Evolutionary conservation across 192 early-diverging fungal genomes (phyloP).

Genomic region (Backusella luteola): DNA sequence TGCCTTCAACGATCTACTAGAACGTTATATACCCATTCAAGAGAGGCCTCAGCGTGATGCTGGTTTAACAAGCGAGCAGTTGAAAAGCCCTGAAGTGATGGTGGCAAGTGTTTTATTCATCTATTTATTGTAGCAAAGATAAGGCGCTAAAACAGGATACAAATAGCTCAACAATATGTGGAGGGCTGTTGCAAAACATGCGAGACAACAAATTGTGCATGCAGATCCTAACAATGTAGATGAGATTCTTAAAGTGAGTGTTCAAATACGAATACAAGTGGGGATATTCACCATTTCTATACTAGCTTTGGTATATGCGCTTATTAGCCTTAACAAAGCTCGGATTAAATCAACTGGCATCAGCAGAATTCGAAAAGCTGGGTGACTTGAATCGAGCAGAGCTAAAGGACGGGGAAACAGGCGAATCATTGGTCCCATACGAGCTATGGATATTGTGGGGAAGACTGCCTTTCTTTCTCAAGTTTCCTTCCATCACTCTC

Average conservation of each 20-base stretch:
- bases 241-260: slow-evolving; percentile 43
- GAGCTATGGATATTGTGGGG: slow-evolving; percentile 47
- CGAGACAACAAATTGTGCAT: slow-evolving; percentile 41
- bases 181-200: slow-evolving; percentile 46
- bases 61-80: slow-evolving; percentile 33
- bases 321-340: slow-evolving; percentile 46
- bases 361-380: slow-evolving; percentile 50
- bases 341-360: slow-evolving; percentile 48
- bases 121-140: neutral
- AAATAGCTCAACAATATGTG: slow-evolving; percentile 48
- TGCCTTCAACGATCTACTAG: slow-evolving; percentile 42
- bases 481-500: slow-evolving; percentile 39
- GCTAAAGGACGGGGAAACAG: slow-evolving; percentile 21
- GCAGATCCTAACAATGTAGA: slow-evolving; percentile 35
- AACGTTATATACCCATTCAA: slow-evolving; percentile 45
- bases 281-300: neutral
- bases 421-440: slow-evolving; percentile 50
- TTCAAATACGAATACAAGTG: neutral
- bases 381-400: slow-evolving; percentile 45
- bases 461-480: slow-evolving; percentile 38
- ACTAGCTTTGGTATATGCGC: slow-evolving; percentile 51
- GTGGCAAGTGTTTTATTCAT: slow-evolving; percentile 24
- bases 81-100: slow-evolving; percentile 35
- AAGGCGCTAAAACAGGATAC: neutral
- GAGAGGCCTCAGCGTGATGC: slow-evolving; percentile 40